Conservation (phyloP, 1,284 basidiomycete genomes). For the Neotropicomus parvogracilis region DNA sequence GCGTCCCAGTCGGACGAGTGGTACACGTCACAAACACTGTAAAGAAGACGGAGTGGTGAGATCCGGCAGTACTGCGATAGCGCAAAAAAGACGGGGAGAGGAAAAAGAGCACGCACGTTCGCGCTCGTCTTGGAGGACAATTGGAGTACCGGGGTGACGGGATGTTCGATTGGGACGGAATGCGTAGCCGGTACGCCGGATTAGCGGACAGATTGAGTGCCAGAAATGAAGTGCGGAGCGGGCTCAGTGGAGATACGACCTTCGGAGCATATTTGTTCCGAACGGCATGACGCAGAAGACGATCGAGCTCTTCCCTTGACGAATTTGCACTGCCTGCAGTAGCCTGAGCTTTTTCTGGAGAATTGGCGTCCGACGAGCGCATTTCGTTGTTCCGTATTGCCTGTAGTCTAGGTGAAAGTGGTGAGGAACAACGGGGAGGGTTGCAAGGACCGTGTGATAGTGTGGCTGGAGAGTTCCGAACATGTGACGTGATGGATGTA, state of each 20-base stretch:
- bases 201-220: conserved; percentile 16
- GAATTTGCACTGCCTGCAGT: background rate
- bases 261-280: conserved; percentile 29
- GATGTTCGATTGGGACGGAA: conserved; percentile 22
- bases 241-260: conserved; percentile 31
- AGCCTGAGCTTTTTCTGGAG: background rate
- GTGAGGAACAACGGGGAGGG: conserved; percentile 9
- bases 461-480: background rate
- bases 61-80: background rate
- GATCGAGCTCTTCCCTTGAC: conserved; percentile 23
- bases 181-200: conserved; percentile 17
- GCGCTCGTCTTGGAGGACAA: conserved; percentile 15
- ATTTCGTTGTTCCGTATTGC: conserved; percentile 6
- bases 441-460: background rate
- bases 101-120: conserved; percentile 25
- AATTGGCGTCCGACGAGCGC: background rate
- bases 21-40: conserved; percentile 23
- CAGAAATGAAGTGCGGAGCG: conserved; percentile 23
- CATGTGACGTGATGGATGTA: conserved; percentile 16
- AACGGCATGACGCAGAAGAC: conserved; percentile 24
- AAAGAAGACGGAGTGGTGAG: conserved; percentile 7
- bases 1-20: conserved; percentile 21
- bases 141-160: conserved; percentile 25
- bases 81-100: background rate
- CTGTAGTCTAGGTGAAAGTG: conserved; percentile 1